Percentiles rank a stretch among this genome's conserved stretches.
These are phyloP conservation scores for Chaetoceros muelleri DNA, from an alignment of 108 stramenopile genomes.

Conservation along the genomic window DNA sequence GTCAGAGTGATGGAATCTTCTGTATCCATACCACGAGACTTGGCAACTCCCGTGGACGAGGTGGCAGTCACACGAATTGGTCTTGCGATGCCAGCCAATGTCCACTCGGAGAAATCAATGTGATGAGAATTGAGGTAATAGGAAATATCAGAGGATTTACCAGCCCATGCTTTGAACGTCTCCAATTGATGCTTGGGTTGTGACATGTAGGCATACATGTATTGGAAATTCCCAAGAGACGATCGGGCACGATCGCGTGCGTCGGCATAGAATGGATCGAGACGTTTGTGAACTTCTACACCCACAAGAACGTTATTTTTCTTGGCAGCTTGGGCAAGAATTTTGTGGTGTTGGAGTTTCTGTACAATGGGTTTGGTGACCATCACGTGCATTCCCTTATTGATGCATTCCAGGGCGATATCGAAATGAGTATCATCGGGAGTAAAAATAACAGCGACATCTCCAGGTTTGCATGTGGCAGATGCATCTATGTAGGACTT, in stretches of 20 bases:
- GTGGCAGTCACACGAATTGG: constrained; percentile 91
- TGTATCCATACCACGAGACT: constrained; percentile 65
- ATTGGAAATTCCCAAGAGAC: constrained; percentile 86
- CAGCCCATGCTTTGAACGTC: constrained; percentile 99
- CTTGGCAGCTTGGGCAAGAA: constrained; percentile 66
- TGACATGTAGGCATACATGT: constrained; percentile 98
- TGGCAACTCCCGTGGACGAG: constrained; percentile 89
- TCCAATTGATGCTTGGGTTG: constrained; percentile 99
- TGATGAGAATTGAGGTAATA: constrained; percentile 99
- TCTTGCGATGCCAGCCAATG: constrained; percentile 72
- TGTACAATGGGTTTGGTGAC: constrained; percentile 99
- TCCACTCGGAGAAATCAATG: constrained; percentile 98
- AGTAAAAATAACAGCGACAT: constrained; percentile 95
- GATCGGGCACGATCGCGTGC: constrained; percentile 86
- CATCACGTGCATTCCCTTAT: constrained; percentile 93
- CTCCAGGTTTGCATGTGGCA: constrained; percentile 65
- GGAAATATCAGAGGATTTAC: constrained; percentile 93
- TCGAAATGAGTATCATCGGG: constrained; percentile 98
- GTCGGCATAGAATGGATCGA: constrained; percentile 99
- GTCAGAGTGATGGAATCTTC: constrained; percentile 99
- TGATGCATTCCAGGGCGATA: constrained; percentile 87
- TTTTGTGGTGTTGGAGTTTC: constrained; percentile 80
- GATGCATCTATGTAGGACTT: constrained; percentile 73
- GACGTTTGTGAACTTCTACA: constrained; percentile 96
- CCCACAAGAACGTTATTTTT: constrained; percentile 83